Evolutionary conservation across 257 asterid species (phyloP).

Genomic region (Linderniella brevidens): DNA sequence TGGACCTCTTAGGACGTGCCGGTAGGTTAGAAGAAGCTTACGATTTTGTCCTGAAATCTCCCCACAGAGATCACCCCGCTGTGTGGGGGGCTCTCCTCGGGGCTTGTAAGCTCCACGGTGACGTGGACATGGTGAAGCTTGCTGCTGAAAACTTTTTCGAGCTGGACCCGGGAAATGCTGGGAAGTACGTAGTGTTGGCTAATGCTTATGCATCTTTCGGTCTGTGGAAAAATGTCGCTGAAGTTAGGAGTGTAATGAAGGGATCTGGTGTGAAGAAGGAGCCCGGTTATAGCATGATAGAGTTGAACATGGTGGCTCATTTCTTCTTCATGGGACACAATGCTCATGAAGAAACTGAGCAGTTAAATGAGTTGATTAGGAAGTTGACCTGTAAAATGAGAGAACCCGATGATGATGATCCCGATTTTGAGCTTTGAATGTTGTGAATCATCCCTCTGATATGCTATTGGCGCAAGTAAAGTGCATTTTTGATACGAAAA

Average conservation of each 20-base stretch:
- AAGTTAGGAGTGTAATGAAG: constrained; percentile 68
- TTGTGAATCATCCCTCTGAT: too few relatives aligned
- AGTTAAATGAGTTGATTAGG: constrained; percentile 33
- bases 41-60: constrained; percentile 36
- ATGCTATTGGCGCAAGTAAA: too few relatives aligned
- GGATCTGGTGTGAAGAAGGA: constrained; percentile 67
- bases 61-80: constrained; percentile 60
- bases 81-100: constrained; percentile 90
- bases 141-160: constrained; percentile 74
- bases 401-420: constrained; percentile 32
- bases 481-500: too few relatives aligned
- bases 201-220: constrained; percentile 84
- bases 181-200: constrained; percentile 70
- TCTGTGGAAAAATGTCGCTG: constrained; percentile 78
- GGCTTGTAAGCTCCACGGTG: constrained; percentile 70
- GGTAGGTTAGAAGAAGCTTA: constrained; percentile 81
- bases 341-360: constrained; percentile 45
- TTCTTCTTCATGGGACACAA: constrained; percentile 80
- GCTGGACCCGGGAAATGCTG: constrained; percentile 71
- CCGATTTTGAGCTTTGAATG: constrained; percentile 23
- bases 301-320: constrained; percentile 56
- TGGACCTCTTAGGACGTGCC: constrained; percentile 78
- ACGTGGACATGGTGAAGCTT: constrained; percentile 50
- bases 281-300: constrained; percentile 92
- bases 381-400: constrained; percentile 33